A percentile compares a stretch with the other conserved stretches of the same genome.
These are phyloP conservation scores for Rhodomyrtus psidioides DNA, from an alignment of 441 rosid species.

Conservation along the genomic window DNA sequence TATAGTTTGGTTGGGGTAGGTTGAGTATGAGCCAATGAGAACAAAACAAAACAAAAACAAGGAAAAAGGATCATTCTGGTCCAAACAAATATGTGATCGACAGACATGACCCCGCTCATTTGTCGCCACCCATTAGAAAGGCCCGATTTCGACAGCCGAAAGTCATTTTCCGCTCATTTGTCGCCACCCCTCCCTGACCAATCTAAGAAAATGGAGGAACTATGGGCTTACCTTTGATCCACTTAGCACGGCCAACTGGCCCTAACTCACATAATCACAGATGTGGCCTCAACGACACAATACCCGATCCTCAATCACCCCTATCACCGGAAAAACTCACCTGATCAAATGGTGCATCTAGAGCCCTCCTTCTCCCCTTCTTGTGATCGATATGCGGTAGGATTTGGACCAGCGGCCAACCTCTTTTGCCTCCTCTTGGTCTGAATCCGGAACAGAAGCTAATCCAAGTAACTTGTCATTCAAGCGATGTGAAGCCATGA, in stretches of 20 bases:
- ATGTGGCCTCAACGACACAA: not conserved
- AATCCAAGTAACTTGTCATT: no score
- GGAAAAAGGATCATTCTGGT: not conserved
- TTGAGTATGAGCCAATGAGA: not conserved
- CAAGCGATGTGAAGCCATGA: not conserved
- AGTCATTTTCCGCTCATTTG: not conserved
- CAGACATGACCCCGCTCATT: not conserved
- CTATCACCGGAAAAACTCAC: not conserved
- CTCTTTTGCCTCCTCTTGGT: not conserved
- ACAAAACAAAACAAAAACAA: no score
- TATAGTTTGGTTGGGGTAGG: not conserved
- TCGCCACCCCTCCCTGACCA: not conserved
- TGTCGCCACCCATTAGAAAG: not conserved
- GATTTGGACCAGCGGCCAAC: not conserved
- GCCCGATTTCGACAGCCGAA: not conserved
- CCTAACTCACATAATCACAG: not conserved
- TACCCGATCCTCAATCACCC: not conserved
- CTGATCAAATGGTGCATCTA: not conserved
- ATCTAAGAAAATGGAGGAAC: not conserved
- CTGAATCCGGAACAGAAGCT: not conserved
- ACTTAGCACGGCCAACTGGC: not conserved
- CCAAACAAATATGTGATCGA: not conserved
- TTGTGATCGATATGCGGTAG: not conserved
- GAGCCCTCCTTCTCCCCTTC: not conserved
- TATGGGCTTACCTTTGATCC: not conserved